phyloP scores from a whole-genome alignment of 2,329 filamentous ascomycete genomes.

The Scedosporium apiospermum region DNA sequence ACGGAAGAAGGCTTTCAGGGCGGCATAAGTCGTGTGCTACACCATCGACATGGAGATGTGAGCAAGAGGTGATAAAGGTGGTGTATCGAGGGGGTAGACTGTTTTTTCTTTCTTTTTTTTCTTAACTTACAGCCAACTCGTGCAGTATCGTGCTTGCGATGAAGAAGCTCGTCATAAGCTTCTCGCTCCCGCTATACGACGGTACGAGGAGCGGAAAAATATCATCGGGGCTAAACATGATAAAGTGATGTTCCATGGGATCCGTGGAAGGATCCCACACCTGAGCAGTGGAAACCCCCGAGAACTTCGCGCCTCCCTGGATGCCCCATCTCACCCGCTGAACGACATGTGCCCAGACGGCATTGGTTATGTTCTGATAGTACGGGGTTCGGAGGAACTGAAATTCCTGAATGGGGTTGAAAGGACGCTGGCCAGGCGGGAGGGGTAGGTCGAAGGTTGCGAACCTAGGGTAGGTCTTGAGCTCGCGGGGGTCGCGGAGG shows the following conservation, averaged over 20 bases:
- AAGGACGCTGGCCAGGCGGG: background rate
- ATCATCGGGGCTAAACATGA: constrained; percentile 11
- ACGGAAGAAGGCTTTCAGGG: too few relatives aligned
- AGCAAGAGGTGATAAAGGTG: constrained; percentile 1
- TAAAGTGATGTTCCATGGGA: background rate
- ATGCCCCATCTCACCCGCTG: background rate
- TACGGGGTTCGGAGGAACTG: background rate
- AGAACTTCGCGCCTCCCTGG: background rate
- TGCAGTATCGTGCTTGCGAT: constrained; percentile 16
- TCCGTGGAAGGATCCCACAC: background rate
- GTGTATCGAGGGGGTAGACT: background rate
- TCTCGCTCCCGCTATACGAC: constrained; percentile 16
- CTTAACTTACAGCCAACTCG: constrained; percentile 18
- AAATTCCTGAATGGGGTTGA: background rate
- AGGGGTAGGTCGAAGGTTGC: background rate
- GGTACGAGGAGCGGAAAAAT: constrained; percentile 16
- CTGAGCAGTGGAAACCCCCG: too few relatives aligned
- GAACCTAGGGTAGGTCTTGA: background rate
- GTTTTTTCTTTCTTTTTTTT: too few relatives aligned
- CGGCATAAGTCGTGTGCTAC: too few relatives aligned
- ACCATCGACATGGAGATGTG: background rate
- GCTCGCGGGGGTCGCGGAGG: constrained; percentile 7
- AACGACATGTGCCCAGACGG: background rate
- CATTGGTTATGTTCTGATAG: background rate
- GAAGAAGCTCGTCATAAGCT: constrained; percentile 13